phyloP scores from a whole-genome alignment of 768 basidiomycete species.

The Boletus vinaceobasis region DNA sequence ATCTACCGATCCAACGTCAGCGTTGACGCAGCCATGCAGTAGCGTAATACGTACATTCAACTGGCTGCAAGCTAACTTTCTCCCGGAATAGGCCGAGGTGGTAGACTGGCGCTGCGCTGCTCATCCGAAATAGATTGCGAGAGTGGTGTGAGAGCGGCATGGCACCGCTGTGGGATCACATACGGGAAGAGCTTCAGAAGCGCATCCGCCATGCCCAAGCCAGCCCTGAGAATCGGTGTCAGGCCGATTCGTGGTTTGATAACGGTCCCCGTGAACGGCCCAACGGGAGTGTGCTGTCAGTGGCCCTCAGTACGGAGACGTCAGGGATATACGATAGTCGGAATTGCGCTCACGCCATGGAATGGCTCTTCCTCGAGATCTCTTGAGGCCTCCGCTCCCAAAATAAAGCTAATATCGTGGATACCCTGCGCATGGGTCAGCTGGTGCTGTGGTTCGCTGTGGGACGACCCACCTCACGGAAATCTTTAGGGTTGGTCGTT shows the following conservation, averaged over 20 bases:
- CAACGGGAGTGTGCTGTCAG: constrained; percentile 71
- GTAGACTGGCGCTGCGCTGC: constrained; percentile 77
- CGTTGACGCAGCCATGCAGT: background rate
- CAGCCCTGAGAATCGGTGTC: constrained; percentile 90
- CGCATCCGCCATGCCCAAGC: constrained; percentile 90
- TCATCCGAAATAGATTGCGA: background rate
- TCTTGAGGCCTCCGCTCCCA: constrained; percentile 82
- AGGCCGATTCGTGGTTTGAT: constrained; percentile 81
- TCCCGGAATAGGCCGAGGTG: constrained; percentile 90
- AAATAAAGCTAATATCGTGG: constrained; percentile 66
- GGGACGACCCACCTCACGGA: constrained; percentile 60
- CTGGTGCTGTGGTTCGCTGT: background rate
- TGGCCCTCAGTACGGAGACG: background rate
- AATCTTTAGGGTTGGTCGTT: constrained; percentile 65
- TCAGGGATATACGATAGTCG: background rate
- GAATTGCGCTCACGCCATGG: constrained; percentile 50
- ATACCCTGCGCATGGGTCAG: constrained; percentile 53
- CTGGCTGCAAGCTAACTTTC: constrained; percentile 82
- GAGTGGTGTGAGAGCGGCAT: background rate
- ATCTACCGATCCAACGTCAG: constrained; percentile 43
- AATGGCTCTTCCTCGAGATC: constrained; percentile 61
- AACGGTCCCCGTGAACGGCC: constrained; percentile 68
- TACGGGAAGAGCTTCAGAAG: constrained; percentile 83
- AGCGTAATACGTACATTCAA: constrained; percentile 64
- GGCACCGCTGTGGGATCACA: constrained; percentile 26